Conservation (phyloP, 2,329 filamentous ascomycete species). For the Atkinsonella hypoxylon region DNA sequence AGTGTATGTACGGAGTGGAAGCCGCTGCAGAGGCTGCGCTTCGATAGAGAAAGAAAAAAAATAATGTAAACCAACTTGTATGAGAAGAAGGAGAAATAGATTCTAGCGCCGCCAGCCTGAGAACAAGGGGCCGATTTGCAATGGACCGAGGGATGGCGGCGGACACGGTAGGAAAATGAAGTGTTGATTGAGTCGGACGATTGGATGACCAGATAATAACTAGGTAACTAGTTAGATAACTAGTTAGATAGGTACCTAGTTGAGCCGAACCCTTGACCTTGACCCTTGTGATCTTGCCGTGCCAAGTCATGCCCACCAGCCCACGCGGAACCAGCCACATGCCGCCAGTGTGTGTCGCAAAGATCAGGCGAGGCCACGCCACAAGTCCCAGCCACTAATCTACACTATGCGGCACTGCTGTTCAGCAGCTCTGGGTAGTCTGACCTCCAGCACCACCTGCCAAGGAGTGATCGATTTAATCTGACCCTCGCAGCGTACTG, state of each 20-base stretch:
- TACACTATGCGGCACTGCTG: too few species aligned
- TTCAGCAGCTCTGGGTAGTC: too few species aligned
- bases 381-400: too few species aligned
- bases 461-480: too few species aligned
- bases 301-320: not conserved
- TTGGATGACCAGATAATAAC: not conserved
- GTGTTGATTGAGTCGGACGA: not conserved
- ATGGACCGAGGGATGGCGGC: slow-evolving; percentile 3
- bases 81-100: not conserved
- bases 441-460: too few species aligned
- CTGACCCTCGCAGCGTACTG: too few species aligned
- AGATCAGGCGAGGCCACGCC: too few species aligned
- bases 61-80: not conserved
- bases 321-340: not conserved
- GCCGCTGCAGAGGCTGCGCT: not conserved
- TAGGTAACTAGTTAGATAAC: too few species aligned
- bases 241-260: too few species aligned
- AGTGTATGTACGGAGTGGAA: not conserved
- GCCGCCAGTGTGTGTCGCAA: too few species aligned
- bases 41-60: not conserved
- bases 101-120: not conserved
- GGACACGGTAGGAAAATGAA: not conserved
- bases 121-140: not conserved
- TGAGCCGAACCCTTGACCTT: not conserved
- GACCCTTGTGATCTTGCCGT: not conserved